Evolutionary conservation across 345 rosid species (phyloP), one percentile per base, ranked within the genome.

Genomic region (Eucalyptus cloeziana): DNA sequence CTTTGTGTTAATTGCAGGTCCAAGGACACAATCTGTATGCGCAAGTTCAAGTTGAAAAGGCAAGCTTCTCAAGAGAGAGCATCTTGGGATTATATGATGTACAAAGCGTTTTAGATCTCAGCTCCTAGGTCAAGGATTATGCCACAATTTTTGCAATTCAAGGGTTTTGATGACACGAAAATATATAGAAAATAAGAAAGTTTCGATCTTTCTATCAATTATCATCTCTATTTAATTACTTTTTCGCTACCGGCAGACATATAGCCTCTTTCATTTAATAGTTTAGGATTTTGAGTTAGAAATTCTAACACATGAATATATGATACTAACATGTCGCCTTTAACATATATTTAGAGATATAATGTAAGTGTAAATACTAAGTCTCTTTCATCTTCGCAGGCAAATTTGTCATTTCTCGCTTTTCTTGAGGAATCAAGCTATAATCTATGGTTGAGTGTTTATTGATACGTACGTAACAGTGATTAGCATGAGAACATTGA

Each of bases 1-100:
- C 24, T 45, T 31, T 69, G 47, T 62, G 47, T 25, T 30, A 79
- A 56, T 54, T 87, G 60, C 91, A 91, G 94, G 87, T 88, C 92
- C 93, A 76, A 91, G 92, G 50, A 91, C 94, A 81, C 80, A 91
- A 79, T 60, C 92, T 79, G 89, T 86, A 51, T 87, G 89, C 88
- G 88, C 92, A 49, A 93, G 93, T 85, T 89, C 92, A 67, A 88
- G 91, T 88, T 87, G 87, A 69, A 87, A 86, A 52, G 0, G 27
- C 47, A 40, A 37, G 83, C 83, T 37, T 76, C 47, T 43, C 45
- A 76, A 37, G 83, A 13, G 62, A 7, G 54, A 49, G 79, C 86
- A 54, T 86, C 37, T 43, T 83, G 67, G 88, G 64, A 9, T n/a
- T 89, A 58, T 86, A 22, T 43, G 69, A 4, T 94, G 93, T 92